phyloP scores from a whole-genome alignment of 78 protist species.

The Protostelium mycophagum region DNA sequence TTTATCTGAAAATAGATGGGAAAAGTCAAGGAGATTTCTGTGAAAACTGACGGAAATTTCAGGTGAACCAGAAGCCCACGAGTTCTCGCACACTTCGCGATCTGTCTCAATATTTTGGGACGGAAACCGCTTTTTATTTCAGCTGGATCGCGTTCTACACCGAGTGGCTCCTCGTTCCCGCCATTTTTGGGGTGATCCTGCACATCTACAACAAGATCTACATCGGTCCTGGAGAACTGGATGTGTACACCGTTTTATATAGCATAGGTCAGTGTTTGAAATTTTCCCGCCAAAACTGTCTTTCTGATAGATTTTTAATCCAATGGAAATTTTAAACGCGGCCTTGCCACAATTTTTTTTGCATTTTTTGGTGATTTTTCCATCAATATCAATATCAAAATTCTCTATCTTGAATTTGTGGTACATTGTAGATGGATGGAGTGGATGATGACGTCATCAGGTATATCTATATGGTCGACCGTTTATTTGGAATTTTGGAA shows the following conservation, averaged over 20 bases:
- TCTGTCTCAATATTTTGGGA: constrained; percentile 21
- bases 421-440: too few relatives aligned
- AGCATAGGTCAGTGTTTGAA: background rate
- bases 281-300: background rate
- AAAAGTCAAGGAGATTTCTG: background rate
- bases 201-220: background rate
- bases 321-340: too few relatives aligned
- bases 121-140: constrained; percentile 21
- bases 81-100: background rate
- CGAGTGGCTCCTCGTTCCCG: constrained; percentile 3
- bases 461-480: constrained; percentile 11
- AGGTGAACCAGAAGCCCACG: background rate
- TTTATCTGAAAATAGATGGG: too few relatives aligned
- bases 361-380: too few relatives aligned
- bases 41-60: background rate
- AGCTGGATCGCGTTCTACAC: constrained; percentile 8
- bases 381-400: too few relatives aligned
- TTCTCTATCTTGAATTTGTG: too few relatives aligned
- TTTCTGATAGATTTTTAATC: background rate
- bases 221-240: background rate
- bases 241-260: background rate
- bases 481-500: constrained; percentile 21
- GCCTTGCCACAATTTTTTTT: too few relatives aligned
- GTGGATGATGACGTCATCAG: too few relatives aligned
- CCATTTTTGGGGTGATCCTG: background rate